Conservation (phyloP, 768 basidiomycete species). For the Boletus vinaceobasis region DNA sequence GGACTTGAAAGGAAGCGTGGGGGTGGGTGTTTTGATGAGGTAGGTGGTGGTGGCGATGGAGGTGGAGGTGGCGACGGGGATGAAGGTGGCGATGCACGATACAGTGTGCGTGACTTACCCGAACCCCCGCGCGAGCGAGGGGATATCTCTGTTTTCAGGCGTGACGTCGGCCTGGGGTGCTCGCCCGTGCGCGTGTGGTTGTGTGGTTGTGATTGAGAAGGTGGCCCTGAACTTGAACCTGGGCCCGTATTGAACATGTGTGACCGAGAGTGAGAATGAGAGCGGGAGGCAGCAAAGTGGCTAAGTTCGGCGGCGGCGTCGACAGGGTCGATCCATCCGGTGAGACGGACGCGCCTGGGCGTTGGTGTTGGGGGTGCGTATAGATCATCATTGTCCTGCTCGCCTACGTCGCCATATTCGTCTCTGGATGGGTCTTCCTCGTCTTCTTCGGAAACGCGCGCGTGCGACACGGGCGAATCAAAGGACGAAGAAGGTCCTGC, state of each 20-base stretch:
- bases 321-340: conserved; percentile 53
- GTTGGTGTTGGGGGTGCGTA: conserved; percentile 20
- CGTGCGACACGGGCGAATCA: not conserved
- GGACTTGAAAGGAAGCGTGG: not conserved
- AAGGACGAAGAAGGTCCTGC: conserved; percentile 9
- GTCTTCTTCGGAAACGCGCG: not conserved
- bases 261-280: not conserved
- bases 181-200: not conserved
- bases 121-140: not conserved
- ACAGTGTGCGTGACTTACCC: not conserved
- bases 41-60: not conserved
- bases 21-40: not conserved
- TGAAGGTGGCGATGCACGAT: not conserved
- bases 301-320: conserved; percentile 52
- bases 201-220: not conserved
- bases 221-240: not conserved
- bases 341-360: conserved; percentile 40
- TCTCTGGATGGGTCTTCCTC: not conserved
- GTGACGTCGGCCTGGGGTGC: not conserved
- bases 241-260: not conserved
- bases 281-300: conserved; percentile 41
- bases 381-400: conserved; percentile 12
- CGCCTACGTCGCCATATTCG: not conserved
- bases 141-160: not conserved
- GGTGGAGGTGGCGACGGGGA: conserved; percentile 1